Evolutionary conservation across 352 stramenopile genomes (phyloP).

Genomic region (Globisporangium polare): DNA sequence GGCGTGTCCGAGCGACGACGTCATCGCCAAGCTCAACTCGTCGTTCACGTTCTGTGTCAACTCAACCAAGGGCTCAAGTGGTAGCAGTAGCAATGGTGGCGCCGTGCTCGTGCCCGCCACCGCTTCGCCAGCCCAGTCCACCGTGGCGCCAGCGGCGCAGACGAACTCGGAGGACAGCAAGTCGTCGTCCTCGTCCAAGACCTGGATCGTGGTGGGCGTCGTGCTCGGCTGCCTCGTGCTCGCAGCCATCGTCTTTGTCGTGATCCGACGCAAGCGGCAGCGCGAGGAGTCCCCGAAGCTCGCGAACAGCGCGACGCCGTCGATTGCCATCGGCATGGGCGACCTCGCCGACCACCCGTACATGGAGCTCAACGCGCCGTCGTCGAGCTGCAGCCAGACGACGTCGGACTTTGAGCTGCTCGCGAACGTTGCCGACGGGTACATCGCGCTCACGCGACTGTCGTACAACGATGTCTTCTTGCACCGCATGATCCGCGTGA

Average conservation of each 20-base stretch:
- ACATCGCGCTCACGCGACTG: conserved; percentile 60
- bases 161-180: not conserved
- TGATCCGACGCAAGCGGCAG: conserved; percentile 37
- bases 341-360: conserved; percentile 57
- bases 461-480: conserved; percentile 73
- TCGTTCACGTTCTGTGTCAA: conserved; percentile 61
- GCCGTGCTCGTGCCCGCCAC: conserved; percentile 16
- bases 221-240: conserved; percentile 34
- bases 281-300: conserved; percentile 46
- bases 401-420: conserved; percentile 75
- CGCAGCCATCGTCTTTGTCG: conserved; percentile 25
- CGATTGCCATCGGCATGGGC: conserved; percentile 53
- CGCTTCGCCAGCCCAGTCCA: conserved; percentile 1
- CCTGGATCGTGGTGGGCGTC: conserved; percentile 42
- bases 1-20: conserved; percentile 38
- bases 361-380: conserved; percentile 43
- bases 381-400: conserved; percentile 58
- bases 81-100: conserved; percentile 8
- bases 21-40: conserved; percentile 38
- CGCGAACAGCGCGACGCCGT: conserved; percentile 40
- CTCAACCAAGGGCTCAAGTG: not conserved
- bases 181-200: conserved; percentile 21
- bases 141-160: not conserved
- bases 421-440: conserved; percentile 57
- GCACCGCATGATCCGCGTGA: conserved; percentile 70